phyloP scores from a whole-genome alignment of 164 flowering plant genomes.

The Nymphaea thermarum region DNA sequence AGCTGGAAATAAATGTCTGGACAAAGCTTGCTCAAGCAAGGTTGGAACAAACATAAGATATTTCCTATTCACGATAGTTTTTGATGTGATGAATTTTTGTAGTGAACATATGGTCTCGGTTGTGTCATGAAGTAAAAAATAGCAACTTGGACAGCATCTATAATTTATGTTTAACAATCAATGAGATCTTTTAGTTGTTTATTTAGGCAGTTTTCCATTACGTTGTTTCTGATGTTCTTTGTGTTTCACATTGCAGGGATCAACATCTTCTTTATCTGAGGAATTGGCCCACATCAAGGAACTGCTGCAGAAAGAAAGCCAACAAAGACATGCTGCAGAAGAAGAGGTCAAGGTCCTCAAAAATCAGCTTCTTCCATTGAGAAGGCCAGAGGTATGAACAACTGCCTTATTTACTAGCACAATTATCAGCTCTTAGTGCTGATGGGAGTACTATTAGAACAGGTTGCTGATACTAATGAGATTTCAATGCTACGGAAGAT shows the following conservation, averaged over 20 bases:
- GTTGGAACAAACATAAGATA: not conserved
- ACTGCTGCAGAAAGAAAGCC: conserved; percentile 51
- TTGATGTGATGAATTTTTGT: too few relatives aligned
- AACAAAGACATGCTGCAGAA: conserved; percentile 60
- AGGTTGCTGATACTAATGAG: conserved; percentile 65
- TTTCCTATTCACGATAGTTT: not conserved
- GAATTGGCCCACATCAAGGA: conserved; percentile 49
- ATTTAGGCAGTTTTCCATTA: not conserved
- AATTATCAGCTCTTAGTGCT: not conserved
- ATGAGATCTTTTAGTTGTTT: too few relatives aligned
- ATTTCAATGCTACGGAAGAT: conserved; percentile 49
- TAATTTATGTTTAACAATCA: too few relatives aligned
- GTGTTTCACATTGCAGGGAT: conserved; percentile 14
- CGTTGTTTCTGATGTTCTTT: not conserved
- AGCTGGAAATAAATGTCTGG: conserved; percentile 3
- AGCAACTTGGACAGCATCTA: too few relatives aligned
- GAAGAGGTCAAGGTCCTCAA: conserved; percentile 54
- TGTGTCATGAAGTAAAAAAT: too few relatives aligned
- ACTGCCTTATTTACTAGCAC: not conserved
- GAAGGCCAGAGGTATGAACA: conserved; percentile 59
- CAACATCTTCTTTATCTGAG: conserved; percentile 17
- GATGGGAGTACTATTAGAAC: conserved; percentile 2
- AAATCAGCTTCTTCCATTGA: conserved; percentile 48
- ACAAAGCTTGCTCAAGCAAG: not conserved
- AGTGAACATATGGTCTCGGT: too few relatives aligned